A percentile compares a stretch with the other conserved stretches of the same genome.
Conservation (phyloP, 352 stramenopile species). For the Discostella stelligera region DNA sequence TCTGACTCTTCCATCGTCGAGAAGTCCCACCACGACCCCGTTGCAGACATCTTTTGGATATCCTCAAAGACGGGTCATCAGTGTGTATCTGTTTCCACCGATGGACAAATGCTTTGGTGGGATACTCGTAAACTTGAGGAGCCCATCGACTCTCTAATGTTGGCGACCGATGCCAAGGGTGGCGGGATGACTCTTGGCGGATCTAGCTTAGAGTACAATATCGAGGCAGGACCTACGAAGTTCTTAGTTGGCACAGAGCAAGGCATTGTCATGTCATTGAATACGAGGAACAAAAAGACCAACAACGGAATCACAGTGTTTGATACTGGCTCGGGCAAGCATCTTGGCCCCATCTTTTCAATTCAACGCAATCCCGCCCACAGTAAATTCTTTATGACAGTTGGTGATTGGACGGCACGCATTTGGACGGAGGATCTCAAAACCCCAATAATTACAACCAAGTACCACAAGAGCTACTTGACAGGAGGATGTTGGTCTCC, state of each 20-base stretch:
- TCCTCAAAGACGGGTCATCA: constrained; percentile 94
- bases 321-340: constrained; percentile 90
- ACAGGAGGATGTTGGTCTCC: constrained; percentile 95
- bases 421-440: constrained; percentile 97
- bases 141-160: constrained; percentile 62
- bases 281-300: constrained; percentile 93
- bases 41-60: constrained; percentile 96
- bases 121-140: constrained; percentile 82
- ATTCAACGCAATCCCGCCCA: constrained; percentile 96
- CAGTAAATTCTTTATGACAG: constrained; percentile 97
- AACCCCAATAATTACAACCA: constrained; percentile 96
- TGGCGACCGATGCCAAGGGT: constrained; percentile 69
- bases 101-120: constrained; percentile 88
- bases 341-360: constrained; percentile 93
- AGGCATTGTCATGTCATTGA: constrained; percentile 92
- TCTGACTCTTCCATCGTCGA: constrained; percentile 93
- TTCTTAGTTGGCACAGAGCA: constrained; percentile 97
- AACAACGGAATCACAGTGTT: constrained; percentile 97
- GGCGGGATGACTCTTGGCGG: constrained; percentile 87
- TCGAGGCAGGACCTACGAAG: constrained; percentile 93
- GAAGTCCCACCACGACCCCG: constrained; percentile 91
- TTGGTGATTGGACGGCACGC: constrained; percentile 94
- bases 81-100: constrained; percentile 93
- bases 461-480: constrained; percentile 94
- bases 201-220: constrained; percentile 95